These are phyloP conservation scores for Ganoderma leucocontextum DNA, from an alignment of 1,284 basidiomycete genomes.

Conservation along the genomic window DNA sequence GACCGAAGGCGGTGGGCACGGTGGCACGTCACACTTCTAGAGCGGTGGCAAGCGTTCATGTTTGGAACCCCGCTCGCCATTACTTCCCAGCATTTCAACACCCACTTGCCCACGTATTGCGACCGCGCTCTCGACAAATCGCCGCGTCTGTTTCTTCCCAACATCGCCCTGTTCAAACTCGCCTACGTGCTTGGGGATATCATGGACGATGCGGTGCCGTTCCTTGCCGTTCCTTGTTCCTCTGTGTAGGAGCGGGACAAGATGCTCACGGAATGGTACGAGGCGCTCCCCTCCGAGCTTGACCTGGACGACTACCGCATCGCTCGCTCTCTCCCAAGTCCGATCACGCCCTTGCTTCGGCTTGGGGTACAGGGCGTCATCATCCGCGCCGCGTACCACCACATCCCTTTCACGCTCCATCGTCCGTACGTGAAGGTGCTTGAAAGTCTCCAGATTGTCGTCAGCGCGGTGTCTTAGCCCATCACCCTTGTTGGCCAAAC, in stretches of 20 bases:
- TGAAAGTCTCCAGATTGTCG: constrained; percentile 74
- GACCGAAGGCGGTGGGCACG: constrained; percentile 85
- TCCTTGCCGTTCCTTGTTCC: constrained; percentile 76
- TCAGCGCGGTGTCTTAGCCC: constrained; percentile 75
- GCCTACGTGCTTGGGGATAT: constrained; percentile 82
- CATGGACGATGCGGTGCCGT: constrained; percentile 82
- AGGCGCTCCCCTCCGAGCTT: constrained; percentile 72
- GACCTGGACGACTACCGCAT: constrained; percentile 78
- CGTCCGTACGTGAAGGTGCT: constrained; percentile 74
- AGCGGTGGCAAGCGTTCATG: constrained; percentile 86
- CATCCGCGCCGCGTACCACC: constrained; percentile 76
- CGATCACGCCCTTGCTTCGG: constrained; percentile 60
- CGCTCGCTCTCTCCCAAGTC: constrained; percentile 70
- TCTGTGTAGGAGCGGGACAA: constrained; percentile 76
- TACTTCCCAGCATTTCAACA: constrained; percentile 82
- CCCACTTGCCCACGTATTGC: constrained; percentile 71
- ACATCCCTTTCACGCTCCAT: constrained; percentile 84
- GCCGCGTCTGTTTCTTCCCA: constrained; percentile 71
- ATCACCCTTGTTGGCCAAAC: constrained; percentile 70
- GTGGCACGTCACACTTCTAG: constrained; percentile 84
- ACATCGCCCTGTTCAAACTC: constrained; percentile 76
- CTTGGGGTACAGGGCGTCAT: constrained; percentile 81
- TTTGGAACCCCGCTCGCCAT: constrained; percentile 81
- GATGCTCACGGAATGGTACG: constrained; percentile 74
- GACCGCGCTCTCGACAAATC: constrained; percentile 66